Evolutionary conservation across 2,329 filamentous ascomycete genomes (phyloP), one percentile per base, ranked within the genome.

Genomic region (Leptographium lundbergii): DNA sequence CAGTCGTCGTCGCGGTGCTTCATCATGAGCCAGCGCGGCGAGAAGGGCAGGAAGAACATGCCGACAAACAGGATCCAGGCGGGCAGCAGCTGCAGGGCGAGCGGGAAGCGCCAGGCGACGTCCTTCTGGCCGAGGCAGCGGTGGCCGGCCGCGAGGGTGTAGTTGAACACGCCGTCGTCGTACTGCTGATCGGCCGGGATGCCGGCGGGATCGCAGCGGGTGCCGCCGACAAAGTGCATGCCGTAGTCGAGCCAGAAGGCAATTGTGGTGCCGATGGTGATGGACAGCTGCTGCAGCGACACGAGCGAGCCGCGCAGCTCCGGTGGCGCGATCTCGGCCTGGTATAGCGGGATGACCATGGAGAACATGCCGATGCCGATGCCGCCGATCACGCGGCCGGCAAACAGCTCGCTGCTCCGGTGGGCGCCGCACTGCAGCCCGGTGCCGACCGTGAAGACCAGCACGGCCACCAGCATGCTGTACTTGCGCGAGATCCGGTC

Each of bases 401-500:
- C 87, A 1, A 90, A 74, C 63, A 90, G 74, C 61, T 78, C 76
- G 0, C 82, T 82, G 4, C 71, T 79, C 1, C 67, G 66, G 54
- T 84, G 76, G 0, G 86, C 81, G 1, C 81, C 84, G 1, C 80
- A 77, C 69, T 90, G 87, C 3, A 90, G 72, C 9, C 89, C 69
- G 13, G 88, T 85, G 42, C 88, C 88, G 2, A 91, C 56, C 6
- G 87, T 81, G 69, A 91, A 90, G 25, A 90, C 78, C 13, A 72
- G 68, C 1, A 81, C 81, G 13, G 85, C 85, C 39, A 88, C 76
- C 19, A 90, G 70, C 59, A 89, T 84, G 7, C 81, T 80, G 62
- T 85, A 85, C 69, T 89, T 89, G 54, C 88, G 78, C 1, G 84
- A 87, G 56, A 85, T 69, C 4, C 78, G 75, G 67, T 91, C 87